Evolutionary conservation across 192 early-diverging fungal genomes (phyloP), one percentile per base, ranked within the genome.

Genomic region (Polychytrium aggregatum): DNA sequence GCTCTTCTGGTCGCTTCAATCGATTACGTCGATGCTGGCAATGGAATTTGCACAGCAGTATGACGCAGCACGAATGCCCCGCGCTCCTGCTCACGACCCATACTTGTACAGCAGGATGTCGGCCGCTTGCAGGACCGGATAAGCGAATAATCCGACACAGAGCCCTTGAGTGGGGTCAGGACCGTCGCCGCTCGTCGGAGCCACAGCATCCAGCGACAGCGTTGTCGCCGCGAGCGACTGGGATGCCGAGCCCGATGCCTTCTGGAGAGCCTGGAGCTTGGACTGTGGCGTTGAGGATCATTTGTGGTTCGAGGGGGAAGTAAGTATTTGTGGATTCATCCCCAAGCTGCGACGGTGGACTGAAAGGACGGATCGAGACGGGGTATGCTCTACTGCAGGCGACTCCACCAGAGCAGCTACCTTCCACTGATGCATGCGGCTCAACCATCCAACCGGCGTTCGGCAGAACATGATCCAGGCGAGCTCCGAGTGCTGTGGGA

Each of bases 371-470:
- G n/a, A n/a, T n/a, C n/a, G n/a, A n/a, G n/a, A n/a, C n/a, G n/a
- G n/a, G n/a, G n/a, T n/a, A n/a, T n/a, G n/a, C n/a, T n/a, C n/a
- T n/a, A n/a, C n/a, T n/a, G n/a, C n/a, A n/a, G n/a, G n/a, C n/a
- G n/a, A n/a, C n/a, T n/a, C n/a, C n/a, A n/a, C n/a, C n/a, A n/a
- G n/a, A n/a, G n/a, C n/a, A n/a, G n/a, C n/a, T 50, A 79, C 75
- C 68, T 93, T 91, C 92, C 92, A 97, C 52, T 97, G 92, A 10
- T 92, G 92, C 92, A 97, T 97, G 5, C 90, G 71, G 22, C 78
- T 81, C 2, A 97, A 60, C 90, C 89, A 91, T 2, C 82, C 81
- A 1, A 93, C 74, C 11, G 88, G 87, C 13, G 89, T 90, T 35
- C 84, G 71, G 52, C 88, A 93, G 54, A 77, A 85, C 35, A 97